A percentile compares a stretch with the other conserved stretches of the same genome.
These are phyloP conservation scores for Diaporthe australafricana DNA, from an alignment of 2,329 filamentous ascomycete species.

Conservation along the genomic window DNA sequence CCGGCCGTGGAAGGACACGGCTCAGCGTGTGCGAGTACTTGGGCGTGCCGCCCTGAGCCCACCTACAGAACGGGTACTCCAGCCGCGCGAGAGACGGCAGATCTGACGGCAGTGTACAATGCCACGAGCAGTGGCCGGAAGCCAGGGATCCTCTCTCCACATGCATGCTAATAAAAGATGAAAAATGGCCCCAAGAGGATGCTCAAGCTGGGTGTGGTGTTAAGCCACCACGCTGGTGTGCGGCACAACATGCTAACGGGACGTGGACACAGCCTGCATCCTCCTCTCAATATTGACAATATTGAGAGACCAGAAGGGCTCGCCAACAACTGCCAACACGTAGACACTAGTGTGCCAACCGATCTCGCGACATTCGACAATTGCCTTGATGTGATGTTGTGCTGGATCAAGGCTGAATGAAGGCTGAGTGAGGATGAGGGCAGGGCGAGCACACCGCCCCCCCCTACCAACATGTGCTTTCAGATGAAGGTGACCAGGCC, in stretches of 20 bases:
- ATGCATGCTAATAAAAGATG: conserved; percentile 12
- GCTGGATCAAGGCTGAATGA: neutral
- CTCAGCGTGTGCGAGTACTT: neutral
- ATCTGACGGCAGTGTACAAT: neutral
- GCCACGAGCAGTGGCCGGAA: conserved; percentile 12
- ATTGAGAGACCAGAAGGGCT: neutral
- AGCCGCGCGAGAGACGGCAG: conserved; percentile 20
- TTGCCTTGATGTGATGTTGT: neutral
- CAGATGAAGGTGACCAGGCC: neutral
- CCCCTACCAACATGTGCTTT: neutral
- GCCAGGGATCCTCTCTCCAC: conserved; percentile 18
- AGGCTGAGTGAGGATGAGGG: neutral
- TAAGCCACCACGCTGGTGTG: conserved; percentile 30
- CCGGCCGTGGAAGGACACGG: neutral
- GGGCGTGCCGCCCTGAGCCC: too few species aligned
- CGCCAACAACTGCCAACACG: conserved; percentile 6
- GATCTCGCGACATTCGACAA: neutral
- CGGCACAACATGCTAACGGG: conserved; percentile 22
- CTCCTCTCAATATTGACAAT: neutral
- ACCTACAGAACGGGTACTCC: conserved; percentile 12
- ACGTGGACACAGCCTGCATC: neutral
- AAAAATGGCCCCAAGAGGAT: conserved; percentile 18
- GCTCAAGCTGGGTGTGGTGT: neutral
- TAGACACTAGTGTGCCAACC: neutral
- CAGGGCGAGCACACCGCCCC: conserved; percentile 8